Conservation (phyloP, 345 rosid genomes). For the Diplotaxis tenuifolia region DNA sequence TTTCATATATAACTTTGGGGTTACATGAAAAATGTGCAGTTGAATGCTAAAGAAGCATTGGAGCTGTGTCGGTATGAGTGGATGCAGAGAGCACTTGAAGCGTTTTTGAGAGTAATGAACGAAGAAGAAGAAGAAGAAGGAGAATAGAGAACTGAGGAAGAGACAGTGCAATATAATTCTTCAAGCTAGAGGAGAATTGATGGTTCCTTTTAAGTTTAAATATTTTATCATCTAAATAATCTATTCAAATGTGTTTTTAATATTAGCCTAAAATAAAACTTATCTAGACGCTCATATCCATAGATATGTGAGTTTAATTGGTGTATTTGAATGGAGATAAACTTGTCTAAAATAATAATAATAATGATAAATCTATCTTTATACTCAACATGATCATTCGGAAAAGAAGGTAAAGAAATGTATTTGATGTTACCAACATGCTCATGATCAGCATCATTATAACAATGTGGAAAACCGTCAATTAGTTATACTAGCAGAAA, state of each 20-base stretch:
- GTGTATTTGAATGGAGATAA: neutral
- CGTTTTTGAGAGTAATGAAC: conserved; percentile 41
- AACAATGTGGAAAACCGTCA: conserved; percentile 20
- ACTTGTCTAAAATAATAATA: neutral
- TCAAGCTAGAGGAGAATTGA: conserved; percentile 19
- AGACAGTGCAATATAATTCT: conserved; percentile 30
- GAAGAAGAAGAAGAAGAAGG: conserved; percentile 16
- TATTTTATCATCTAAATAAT: neutral
- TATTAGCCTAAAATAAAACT: neutral
- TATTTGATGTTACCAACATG: conserved; percentile 1
- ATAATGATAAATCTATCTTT: too few species aligned
- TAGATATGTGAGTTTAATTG: neutral
- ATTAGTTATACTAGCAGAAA: conserved; percentile 1
- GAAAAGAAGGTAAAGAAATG: conserved; percentile 21
- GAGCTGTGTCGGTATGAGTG: conserved; percentile 74
- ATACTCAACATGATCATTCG: conserved; percentile 6
- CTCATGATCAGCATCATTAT: neutral
- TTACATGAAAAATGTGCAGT: conserved; percentile 38
- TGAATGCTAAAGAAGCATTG: conserved; percentile 54
- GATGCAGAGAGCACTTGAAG: conserved; percentile 71
- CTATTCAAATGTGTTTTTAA: neutral
- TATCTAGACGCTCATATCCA: neutral
- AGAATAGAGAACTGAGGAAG: conserved; percentile 31
- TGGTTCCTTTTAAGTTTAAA: neutral
- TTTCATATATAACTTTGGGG: neutral